Base-by-base conservation (phyloP, 2,329 filamentous ascomycete species). In the Clonostachys rosea region DNA sequence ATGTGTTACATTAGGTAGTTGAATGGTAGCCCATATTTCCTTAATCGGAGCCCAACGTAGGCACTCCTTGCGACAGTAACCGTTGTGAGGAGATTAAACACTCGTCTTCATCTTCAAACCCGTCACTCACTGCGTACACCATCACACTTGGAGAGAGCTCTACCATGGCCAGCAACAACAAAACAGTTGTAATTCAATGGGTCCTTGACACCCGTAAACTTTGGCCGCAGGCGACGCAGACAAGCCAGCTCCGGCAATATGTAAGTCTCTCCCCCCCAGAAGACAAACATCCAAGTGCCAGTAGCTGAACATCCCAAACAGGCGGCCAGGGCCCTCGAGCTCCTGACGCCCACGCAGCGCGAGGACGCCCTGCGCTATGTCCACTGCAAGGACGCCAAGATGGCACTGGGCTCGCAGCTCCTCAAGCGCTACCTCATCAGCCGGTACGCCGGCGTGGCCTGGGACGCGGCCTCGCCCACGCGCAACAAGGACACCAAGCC, bases 351-450 rank as follows among this genome's bases (percentile, higher is more conserved):
- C 2, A 66, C 76, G 10, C 86, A 90, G 60, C 78, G 76, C 50
- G 62, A 74, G 45, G 65, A 67, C 13, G 77, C 84, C 34, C 72
- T 83, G 9, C 73, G 73, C 48, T 89, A 81, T 67, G 79, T 81
- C 67, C 81, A 84, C 62, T 70, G 85, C 55, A 73, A 78, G 59
- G 88, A 91, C 66, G 87, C 87, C 46, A 87, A 86, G 61, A 86
- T 91, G 76, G 78, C 79, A 43, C 74, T 92, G 40, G 85, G 69
- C 20, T 91, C 87, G 16, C 78, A 84, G 40, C 76, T 92, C 44
- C 73, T 91, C 50, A 92, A 92, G 69, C 84, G 86, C 47, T 76
- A 84, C 55, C 83, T 79, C 58, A 78, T 91, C 53, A 73, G 79
- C 47, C 76, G 77, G 54, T 74, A 76, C 47, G 72, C 78, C 50